Evolutionary conservation across 306 rosid genomes (phyloP).

Genomic region (Cyamopsis tetragonoloba): DNA sequence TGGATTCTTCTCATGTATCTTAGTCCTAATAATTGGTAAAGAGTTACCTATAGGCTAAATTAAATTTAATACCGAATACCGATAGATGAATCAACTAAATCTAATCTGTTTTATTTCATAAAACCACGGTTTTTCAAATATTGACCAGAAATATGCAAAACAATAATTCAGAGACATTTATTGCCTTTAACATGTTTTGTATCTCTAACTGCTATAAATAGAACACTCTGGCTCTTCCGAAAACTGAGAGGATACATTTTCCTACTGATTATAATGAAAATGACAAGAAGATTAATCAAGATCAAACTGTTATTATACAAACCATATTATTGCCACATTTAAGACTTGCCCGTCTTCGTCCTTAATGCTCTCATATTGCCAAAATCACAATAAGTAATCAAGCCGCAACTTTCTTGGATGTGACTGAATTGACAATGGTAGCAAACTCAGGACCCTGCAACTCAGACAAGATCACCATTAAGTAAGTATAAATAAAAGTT

Average conservation of each 20-base stretch:
- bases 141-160: conserved; percentile 1
- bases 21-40: too few species aligned
- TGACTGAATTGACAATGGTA: conserved; percentile 73
- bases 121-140: not conserved
- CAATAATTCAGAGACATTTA: conserved; percentile 25
- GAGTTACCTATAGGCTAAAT: too few species aligned
- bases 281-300: conserved; percentile 23
- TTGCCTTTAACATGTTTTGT: conserved; percentile 27
- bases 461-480: conserved; percentile 24
- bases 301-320: conserved; percentile 17
- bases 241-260: conserved; percentile 32
- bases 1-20: too few species aligned
- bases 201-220: conserved; percentile 23
- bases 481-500: conserved; percentile 6
- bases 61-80: too few species aligned
- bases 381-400: conserved; percentile 38
- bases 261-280: conserved; percentile 19
- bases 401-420: conserved; percentile 92
- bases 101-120: too few species aligned
- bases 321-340: conserved; percentile 19
- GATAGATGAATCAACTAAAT: too few species aligned
- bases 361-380: conserved; percentile 31
- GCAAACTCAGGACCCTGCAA: conserved; percentile 94
- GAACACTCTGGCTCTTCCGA: conserved; percentile 34
- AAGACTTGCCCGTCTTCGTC: conserved; percentile 4